Base-by-base conservation (phyloP, 129 eudicot species). In the Lactuca sativa region DNA sequence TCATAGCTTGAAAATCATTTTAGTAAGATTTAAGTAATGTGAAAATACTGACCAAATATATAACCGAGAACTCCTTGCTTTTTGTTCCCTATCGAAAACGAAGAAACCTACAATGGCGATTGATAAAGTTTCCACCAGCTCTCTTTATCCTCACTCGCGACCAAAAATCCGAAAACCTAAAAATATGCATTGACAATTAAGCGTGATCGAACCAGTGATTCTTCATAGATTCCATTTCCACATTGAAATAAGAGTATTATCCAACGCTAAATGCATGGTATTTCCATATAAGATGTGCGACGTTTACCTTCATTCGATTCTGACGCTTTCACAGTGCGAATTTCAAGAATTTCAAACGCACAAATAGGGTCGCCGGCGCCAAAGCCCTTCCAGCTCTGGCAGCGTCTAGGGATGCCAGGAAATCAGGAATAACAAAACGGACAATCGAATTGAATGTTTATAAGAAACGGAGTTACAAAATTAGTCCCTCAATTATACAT, bases 241-340 rank as follows among this genome's bases (percentile, higher is more conserved):
- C 40, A 55, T 69, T 69, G 38, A 70, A 38, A 41, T 9, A 58
- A 9, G 32, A 15, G 5, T 47, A 44, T 32, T 16, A 54, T 54
- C 53, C 41, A 25, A 59, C 59, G 49, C 59, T 59, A 48, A 16
- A 71, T 44, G 43, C 44, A 47, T 10, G 32, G 56, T 44, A 47
- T 9, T 44, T 47, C 9, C 1, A 44, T 31, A 11, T 47, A 58
- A 58, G 30, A 6, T 18, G 4, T 56, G 37, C 12, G 30, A 44
- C 10, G 5, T 71, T 59, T 71, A 71, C 76, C 76, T 71, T 71
- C 51, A 58, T 30, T 38, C 57, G 75, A 30, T 70, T 59, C 32
- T 44, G 66, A 64, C 21, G 52, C 30, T 34, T 61, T n/a, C 3
- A 61, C 16, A 17, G 47, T 15, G 43, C 14, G 18, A 7, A 1